Conservation (phyloP, 352 stramenopile genomes). For the Globisporangium ultimum region DNA sequence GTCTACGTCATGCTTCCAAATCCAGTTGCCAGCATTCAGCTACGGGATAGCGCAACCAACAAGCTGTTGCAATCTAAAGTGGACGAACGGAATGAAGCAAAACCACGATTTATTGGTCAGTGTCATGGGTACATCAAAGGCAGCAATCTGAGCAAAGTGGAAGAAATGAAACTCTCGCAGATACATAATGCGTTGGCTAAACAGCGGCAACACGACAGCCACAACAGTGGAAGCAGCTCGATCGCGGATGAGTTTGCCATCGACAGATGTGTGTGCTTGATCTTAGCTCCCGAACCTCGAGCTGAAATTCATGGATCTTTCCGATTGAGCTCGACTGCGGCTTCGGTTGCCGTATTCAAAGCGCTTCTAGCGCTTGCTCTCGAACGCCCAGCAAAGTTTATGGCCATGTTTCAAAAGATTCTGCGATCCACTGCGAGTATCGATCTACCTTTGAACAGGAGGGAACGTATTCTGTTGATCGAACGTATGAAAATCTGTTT, state of each 20-base stretch:
- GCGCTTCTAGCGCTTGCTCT: conserved; percentile 19
- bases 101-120: conserved; percentile 52
- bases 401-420: conserved; percentile 30
- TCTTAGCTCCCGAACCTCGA: conserved; percentile 37
- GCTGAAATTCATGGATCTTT: conserved; percentile 41
- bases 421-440: conserved; percentile 32
- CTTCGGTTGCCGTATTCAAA: conserved; percentile 33
- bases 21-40: conserved; percentile 23
- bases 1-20: conserved; percentile 45
- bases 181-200: conserved; percentile 21
- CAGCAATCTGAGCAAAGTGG: conserved; percentile 20
- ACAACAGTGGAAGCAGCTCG: background rate
- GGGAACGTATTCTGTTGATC: conserved; percentile 38
- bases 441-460: conserved; percentile 32
- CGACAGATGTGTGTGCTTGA: conserved; percentile 41
- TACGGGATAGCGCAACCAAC: conserved; percentile 39
- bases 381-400: conserved; percentile 11
- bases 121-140: conserved; percentile 55
- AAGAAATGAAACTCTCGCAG: conserved; percentile 27
- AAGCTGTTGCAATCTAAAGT: conserved; percentile 33
- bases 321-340: conserved; percentile 16
- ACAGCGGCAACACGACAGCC: conserved; percentile 5
- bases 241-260: conserved; percentile 22
- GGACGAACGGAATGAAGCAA: conserved; percentile 22
- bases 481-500: conserved; percentile 27